Percentiles rank a stretch among this genome's conserved stretches.
These are phyloP conservation scores for Postia placenta DNA, from an alignment of 768 basidiomycete species.

Conservation along the genomic window DNA sequence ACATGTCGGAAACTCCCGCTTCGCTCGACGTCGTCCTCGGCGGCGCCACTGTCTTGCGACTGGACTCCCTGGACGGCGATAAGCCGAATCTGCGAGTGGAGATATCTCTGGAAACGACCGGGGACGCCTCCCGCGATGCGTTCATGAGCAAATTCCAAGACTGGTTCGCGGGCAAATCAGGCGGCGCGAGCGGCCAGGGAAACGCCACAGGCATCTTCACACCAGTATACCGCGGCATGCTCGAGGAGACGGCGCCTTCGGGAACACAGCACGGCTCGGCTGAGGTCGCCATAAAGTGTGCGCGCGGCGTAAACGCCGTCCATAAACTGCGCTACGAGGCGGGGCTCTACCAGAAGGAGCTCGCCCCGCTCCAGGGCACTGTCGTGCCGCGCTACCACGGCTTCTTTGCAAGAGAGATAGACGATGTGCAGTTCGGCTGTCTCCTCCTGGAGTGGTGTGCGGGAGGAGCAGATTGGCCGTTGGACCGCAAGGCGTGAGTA, in stretches of 20 bases:
- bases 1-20: too few relatives aligned
- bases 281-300: conserved; percentile 30
- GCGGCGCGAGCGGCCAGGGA: not conserved
- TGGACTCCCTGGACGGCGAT: not conserved
- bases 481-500: too few relatives aligned
- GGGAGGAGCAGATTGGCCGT: not conserved
- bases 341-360: conserved; percentile 27
- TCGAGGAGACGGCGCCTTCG: conserved; percentile 3
- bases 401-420: conserved; percentile 25
- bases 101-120: not conserved
- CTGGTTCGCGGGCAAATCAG: not conserved
- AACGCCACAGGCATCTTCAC: too few relatives aligned
- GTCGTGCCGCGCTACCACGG: conserved; percentile 35
- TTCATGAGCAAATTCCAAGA: too few relatives aligned
- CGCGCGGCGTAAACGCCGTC: conserved; percentile 18
- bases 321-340: conserved; percentile 27
- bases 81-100: conserved; percentile 2
- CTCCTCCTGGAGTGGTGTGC: conserved; percentile 35
- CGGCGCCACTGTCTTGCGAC: conserved; percentile 7
- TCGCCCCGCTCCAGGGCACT: conserved; percentile 30
- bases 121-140: too few relatives aligned
- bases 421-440: conserved; percentile 24
- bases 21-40: conserved; percentile 11
- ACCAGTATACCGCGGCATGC: conserved; percentile 7
- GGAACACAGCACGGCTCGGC: not conserved